Evolutionary conservation across 768 basidiomycete species (phyloP).

Genomic region (Porpolomopsis calyptriformis): DNA sequence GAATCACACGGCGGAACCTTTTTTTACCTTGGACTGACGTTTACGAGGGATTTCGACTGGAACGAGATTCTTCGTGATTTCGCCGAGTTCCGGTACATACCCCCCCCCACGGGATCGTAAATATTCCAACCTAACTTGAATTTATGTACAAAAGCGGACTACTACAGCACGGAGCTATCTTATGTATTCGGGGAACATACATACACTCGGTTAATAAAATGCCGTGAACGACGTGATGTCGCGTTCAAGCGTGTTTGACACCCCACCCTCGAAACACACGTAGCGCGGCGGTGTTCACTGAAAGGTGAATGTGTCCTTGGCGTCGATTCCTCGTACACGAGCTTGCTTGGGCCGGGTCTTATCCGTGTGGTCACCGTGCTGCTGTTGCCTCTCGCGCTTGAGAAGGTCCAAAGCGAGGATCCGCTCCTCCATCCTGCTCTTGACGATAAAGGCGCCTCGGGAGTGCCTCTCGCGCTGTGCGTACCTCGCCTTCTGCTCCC

Average conservation of each 20-base stretch:
- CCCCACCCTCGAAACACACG: neutral
- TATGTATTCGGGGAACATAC: too few relatives aligned
- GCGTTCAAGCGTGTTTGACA: neutral
- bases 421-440: conserved; percentile 33
- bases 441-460: conserved; percentile 28
- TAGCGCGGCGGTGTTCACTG: neutral
- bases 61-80: too few relatives aligned
- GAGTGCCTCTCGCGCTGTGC: conserved; percentile 40
- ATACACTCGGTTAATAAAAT: neutral
- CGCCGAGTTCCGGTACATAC: too few relatives aligned
- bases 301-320: conserved; percentile 7
- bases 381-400: conserved; percentile 1
- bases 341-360: neutral
- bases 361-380: neutral
- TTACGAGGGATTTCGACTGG: neutral
- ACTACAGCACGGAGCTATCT: too few relatives aligned
- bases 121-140: too few relatives aligned
- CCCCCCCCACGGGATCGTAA: too few relatives aligned
- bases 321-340: conserved; percentile 5
- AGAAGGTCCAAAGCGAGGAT: conserved; percentile 20
- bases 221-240: neutral
- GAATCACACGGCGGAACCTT: neutral
- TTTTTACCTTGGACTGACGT: neutral
- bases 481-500: conserved; percentile 39
- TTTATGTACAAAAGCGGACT: too few relatives aligned